These are phyloP conservation scores for Brassica juncea DNA, from an alignment of 345 rosid genomes.

Conservation along the genomic window DNA sequence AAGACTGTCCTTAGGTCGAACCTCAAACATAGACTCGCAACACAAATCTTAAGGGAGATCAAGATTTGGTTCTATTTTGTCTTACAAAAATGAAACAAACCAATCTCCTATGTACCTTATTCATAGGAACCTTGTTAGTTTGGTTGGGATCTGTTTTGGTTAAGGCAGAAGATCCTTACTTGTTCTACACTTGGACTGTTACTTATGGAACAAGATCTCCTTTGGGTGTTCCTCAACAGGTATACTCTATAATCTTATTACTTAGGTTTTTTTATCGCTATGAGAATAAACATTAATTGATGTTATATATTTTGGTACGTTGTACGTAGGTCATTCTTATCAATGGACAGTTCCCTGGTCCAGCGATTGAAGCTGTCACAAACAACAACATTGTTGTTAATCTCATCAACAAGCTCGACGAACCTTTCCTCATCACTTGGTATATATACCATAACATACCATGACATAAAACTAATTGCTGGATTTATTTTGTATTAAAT, in stretches of 20 bases:
- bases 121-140: constrained; percentile 40
- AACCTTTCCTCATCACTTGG: constrained; percentile 83
- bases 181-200: constrained; percentile 62
- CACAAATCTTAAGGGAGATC: constrained; percentile 12
- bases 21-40: constrained; percentile 19
- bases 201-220: constrained; percentile 65
- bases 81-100: constrained; percentile 38
- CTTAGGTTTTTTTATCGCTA: neutral
- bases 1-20: constrained; percentile 22
- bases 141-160: constrained; percentile 39
- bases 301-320: neutral
- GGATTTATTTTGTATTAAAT: neutral
- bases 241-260: neutral
- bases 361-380: constrained; percentile 68
- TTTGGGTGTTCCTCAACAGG: constrained; percentile 50
- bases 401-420: constrained; percentile 71
- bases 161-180: constrained; percentile 60
- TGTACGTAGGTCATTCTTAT: constrained; percentile 70
- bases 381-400: constrained; percentile 74
- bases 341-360: constrained; percentile 90
- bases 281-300: neutral
- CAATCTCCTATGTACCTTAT: constrained; percentile 38
- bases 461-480: neutral
- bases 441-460: constrained; percentile 11
- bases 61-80: neutral